Base-by-base conservation (phyloP, 495 filamentous ascomycete genomes). In the Podospora bellae-mahoneyi region DNA sequence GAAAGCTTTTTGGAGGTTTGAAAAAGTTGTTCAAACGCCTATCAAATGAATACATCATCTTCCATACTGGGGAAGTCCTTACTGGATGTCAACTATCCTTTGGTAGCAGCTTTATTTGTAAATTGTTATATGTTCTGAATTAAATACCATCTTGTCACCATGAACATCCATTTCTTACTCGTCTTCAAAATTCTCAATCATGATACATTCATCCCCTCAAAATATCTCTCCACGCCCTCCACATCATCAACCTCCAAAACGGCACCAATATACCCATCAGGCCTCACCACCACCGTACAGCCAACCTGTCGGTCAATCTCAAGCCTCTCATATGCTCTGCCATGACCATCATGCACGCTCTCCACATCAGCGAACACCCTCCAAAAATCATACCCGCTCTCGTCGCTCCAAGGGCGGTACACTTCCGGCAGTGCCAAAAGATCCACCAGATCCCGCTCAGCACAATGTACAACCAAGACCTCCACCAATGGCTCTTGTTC, bases 251-350 rank as follows among this genome's bases (percentile, higher is more conserved):
- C 55, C 9, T 79, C 81, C 1, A 84, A 80, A 19, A 89, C 79
- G 59, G 79, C 78, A 5, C 85, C 85, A 56, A 91, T 80, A 80
- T 91, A 88, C 63, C 87, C 86, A 81, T 91, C 90, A 0, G 89
- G 90, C 26, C 61, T 65, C 6, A 75, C 67, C 4, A 76, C 79
- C 18, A 89, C 86, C 7, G 86, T 69, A 53, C 84, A 86, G 0
- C 90, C 90, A n/a, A 74, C 75, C 32, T 83, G 78, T 18, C 69
- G 71, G 73, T 90, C 81, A 9, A 92, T 82, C 0, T 87, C 90
- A 60, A 86, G 87, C 3, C 79, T 82, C 27, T 80, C 77, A 74
- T 91, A 92, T 2, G 87, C 88, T 65, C 86, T 77, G 2, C 88
- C 89, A 66, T 86, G 78, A 0, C 82, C 84, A 60, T 88, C 83